Evolutionary conservation across 768 basidiomycete genomes (phyloP), one percentile per base, ranked within the genome.

Genomic region (Hydnum rufescens): DNA sequence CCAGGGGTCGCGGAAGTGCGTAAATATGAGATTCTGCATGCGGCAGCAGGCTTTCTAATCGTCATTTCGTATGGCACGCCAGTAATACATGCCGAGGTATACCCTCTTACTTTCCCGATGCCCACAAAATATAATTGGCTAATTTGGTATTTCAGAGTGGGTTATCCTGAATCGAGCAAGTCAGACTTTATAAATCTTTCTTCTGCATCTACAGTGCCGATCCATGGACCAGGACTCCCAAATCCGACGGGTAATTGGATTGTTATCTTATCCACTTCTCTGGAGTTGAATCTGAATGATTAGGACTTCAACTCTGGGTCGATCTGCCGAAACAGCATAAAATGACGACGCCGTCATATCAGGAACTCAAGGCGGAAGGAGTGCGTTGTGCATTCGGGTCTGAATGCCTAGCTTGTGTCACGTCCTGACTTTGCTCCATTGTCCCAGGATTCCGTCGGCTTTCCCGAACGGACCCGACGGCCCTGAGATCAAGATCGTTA

Each of bases 311-410:
- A 61, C 74, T 95, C 46, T 89, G 87, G 85, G 54, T 54, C 13
- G 61, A 63, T 56, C 61, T 68, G 25, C 63, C 64, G 5, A 57
- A 60, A 19, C 58, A 85, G 67, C 74, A 74, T 64, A 95, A 95
- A 67, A 81, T 89, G 76, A 74, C 77, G 51, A 77, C 89, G 60
- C 83, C 87, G 1, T 74, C 74, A 6, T 92, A 92, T 64, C 87
- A 90, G 64, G 87, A 92, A 60, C 71, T 88, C 4, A 71, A 68
- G 6, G 76, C 81, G 23, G 65, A 70, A 2, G 26, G 65, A 77
- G 79, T 82, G 61, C 44, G 70, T 64, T 47, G 13, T 18, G 32
- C 49, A 29, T 50, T 18, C 8, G 25, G n/a, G 22, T 39, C 13
- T 39, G 13, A 13, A 22, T 22, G 13, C 36, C 36, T 39, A 22